Conservation (phyloP, 768 basidiomycete species). For the Hygrophorus pudorinus region DNA sequence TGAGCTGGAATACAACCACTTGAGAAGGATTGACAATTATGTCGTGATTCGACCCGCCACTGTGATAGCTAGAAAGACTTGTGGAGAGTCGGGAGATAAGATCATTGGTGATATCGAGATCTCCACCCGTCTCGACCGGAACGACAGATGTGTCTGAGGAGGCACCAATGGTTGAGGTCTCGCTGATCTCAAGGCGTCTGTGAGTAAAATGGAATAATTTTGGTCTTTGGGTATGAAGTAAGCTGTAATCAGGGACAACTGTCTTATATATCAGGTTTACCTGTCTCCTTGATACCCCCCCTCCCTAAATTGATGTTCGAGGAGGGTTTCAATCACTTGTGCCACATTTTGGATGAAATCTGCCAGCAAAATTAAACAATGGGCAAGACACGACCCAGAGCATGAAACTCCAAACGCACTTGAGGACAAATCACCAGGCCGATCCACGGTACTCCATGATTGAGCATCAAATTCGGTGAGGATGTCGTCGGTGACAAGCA, state of each 20-base stretch:
- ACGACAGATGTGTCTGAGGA: conserved; percentile 37
- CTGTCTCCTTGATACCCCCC: not conserved
- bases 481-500: conserved; percentile 43
- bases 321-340: not conserved
- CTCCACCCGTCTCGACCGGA: conserved; percentile 35
- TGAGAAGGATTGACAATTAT: conserved; percentile 57
- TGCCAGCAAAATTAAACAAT: not conserved
- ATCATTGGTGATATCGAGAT: conserved; percentile 35
- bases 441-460: conserved; percentile 24
- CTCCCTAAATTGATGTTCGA: conserved; percentile 1
- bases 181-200: conserved; percentile 17
- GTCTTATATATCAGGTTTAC: not conserved
- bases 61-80: conserved; percentile 25
- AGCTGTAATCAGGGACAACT: not conserved
- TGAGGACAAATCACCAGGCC: conserved; percentile 32
- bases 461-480: conserved; percentile 36
- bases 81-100: conserved; percentile 47
- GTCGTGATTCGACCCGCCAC: conserved; percentile 31
- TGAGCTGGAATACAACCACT: conserved; percentile 35
- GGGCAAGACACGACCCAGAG: not conserved
- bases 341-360: not conserved
- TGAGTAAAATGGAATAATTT: conserved; percentile 5
- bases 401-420: conserved; percentile 13
- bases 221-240: not conserved
- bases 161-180: conserved; percentile 6